phyloP scores from a whole-genome alignment of 1,139 yeast genomes.

The Magnusiomyces ingens region DNA sequence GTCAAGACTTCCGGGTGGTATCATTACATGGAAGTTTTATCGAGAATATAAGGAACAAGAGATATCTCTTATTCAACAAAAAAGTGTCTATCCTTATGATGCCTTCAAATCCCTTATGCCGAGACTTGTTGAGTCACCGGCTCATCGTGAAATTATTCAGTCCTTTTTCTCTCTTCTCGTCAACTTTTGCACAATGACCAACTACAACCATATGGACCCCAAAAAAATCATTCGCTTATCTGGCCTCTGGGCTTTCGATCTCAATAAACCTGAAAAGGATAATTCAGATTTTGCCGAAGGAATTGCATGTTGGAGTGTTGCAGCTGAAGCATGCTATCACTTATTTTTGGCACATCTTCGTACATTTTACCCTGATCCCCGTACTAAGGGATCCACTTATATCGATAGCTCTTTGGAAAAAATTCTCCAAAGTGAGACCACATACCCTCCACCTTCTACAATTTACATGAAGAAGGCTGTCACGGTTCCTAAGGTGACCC shows the following conservation, averaged over 20 bases:
- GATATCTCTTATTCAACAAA: slow-evolving; percentile 24
- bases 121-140: slow-evolving; percentile 69
- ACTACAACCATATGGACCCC: slow-evolving; percentile 71
- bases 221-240: slow-evolving; percentile 76
- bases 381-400: not conserved
- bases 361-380: slow-evolving; percentile 43
- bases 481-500: slow-evolving; percentile 61
- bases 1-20: slow-evolving; percentile 72
- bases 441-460: slow-evolving; percentile 29
- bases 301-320: slow-evolving; percentile 57
- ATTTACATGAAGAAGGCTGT: slow-evolving; percentile 38
- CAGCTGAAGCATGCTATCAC: slow-evolving; percentile 83
- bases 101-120: slow-evolving; percentile 82
- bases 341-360: slow-evolving; percentile 68
- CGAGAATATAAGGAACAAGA: slow-evolving; percentile 62
- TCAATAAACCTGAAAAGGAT: slow-evolving; percentile 27
- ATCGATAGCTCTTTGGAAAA: slow-evolving; percentile 23
- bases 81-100: slow-evolving; percentile 39
- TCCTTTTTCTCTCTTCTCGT: slow-evolving; percentile 79
- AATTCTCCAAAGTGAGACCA: slow-evolving; percentile 48
- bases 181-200: slow-evolving; percentile 75
- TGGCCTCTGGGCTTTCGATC: slow-evolving; percentile 81
- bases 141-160: slow-evolving; percentile 84
- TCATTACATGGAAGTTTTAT: slow-evolving; percentile 84
- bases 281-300: slow-evolving; percentile 57